Evolutionary conservation across 2,329 filamentous ascomycete species (phyloP).

Genomic region (Monilinia aucupariae): DNA sequence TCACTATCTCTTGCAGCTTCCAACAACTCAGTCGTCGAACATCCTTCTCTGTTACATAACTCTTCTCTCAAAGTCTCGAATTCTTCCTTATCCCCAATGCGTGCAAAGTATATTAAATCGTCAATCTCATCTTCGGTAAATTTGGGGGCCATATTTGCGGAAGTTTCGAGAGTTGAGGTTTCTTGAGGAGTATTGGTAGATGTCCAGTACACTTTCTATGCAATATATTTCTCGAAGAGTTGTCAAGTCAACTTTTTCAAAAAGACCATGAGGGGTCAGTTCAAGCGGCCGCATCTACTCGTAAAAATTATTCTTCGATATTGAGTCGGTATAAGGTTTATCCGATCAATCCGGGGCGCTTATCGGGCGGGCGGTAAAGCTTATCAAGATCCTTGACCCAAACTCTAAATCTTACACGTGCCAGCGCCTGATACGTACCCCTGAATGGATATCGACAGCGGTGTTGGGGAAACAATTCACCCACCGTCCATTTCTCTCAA

Average conservation of each 20-base stretch:
- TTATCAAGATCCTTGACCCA: neutral
- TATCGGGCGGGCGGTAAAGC: neutral
- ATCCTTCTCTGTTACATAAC: constrained; percentile 57
- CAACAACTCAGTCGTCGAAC: constrained; percentile 58
- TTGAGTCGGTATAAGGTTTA: neutral
- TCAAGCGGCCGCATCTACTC: constrained; percentile 6
- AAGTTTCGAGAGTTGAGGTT: neutral
- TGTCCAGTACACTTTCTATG: no score
- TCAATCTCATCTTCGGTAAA: constrained; percentile 78
- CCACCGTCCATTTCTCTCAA: neutral
- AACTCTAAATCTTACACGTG: constrained; percentile 6
- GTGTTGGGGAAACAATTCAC: neutral
- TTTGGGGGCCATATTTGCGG: constrained; percentile 31
- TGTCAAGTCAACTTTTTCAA: neutral
- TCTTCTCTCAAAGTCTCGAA: constrained; percentile 54
- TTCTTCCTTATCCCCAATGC: constrained; percentile 68
- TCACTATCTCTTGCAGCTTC: constrained; percentile 65
- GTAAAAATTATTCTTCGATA: constrained; percentile 4
- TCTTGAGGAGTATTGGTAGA: accelerated
- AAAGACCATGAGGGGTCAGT: neutral
- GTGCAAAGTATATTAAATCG: constrained; percentile 83
- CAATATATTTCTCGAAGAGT: neutral
- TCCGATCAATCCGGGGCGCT: constrained; percentile 10
- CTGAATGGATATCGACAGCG: neutral
- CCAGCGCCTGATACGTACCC: constrained; percentile 15